A percentile compares a stretch with the other conserved stretches of the same genome.
Conservation (phyloP, 2,329 filamentous ascomycete species). For the Neurospora crassa region DNA sequence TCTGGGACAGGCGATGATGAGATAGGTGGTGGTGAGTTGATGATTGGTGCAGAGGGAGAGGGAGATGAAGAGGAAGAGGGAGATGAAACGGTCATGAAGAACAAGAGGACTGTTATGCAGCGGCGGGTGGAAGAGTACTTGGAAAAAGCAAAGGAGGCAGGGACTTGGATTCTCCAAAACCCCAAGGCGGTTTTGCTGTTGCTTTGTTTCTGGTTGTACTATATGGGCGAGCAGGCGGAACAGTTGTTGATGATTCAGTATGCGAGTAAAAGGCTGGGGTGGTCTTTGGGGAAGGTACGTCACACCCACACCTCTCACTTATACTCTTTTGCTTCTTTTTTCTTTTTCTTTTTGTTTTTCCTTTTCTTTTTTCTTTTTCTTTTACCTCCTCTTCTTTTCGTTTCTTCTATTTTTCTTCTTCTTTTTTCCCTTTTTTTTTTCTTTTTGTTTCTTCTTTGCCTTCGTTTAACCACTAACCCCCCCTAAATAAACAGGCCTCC, state of each 20-base stretch:
- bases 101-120: neutral
- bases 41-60: too few relatives aligned
- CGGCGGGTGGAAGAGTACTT: neutral
- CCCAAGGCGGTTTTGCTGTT: neutral
- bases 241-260: constrained; percentile 9
- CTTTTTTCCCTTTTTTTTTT: too few relatives aligned
- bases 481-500: constrained; percentile 10
- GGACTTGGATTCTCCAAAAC: neutral
- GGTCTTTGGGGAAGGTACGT: constrained; percentile 10
- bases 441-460: too few relatives aligned
- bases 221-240: constrained; percentile 4
- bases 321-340: too few relatives aligned
- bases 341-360: too few relatives aligned
- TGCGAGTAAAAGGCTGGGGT: constrained; percentile 9
- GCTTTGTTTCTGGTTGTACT: constrained; percentile 1
- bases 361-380: neutral
- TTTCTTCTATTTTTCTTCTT: neutral
- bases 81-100: neutral
- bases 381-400: fast-evolving
- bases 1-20: too few relatives aligned
- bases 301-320: too few relatives aligned
- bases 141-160: neutral
- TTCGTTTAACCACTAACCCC: neutral
- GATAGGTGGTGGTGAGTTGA: too few relatives aligned
- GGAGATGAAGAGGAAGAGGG: too few relatives aligned